Evolutionary conservation across 1,284 basidiomycete genomes (phyloP).

Genomic region (Ustilago bromivora): DNA sequence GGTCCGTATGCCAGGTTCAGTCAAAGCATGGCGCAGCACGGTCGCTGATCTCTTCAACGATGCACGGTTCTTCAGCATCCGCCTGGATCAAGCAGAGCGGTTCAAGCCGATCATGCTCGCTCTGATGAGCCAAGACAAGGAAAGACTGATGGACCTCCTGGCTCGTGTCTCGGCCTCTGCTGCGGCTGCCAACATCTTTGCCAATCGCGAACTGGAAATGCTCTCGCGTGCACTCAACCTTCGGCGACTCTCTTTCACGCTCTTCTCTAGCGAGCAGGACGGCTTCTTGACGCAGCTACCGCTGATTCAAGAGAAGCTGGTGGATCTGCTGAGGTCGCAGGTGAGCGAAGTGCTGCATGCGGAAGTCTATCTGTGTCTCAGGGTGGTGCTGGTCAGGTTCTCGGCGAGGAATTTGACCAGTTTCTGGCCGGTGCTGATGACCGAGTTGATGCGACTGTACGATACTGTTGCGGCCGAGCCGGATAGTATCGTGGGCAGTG

Average conservation of each 20-base stretch:
- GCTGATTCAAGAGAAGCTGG: constrained; percentile 93
- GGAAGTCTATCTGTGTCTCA: constrained; percentile 88
- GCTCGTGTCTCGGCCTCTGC: constrained; percentile 72
- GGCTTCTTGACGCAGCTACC: constrained; percentile 90
- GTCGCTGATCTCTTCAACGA: constrained; percentile 87
- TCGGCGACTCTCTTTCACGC: constrained; percentile 84
- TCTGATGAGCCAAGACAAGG: constrained; percentile 87
- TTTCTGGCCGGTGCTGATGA: constrained; percentile 96
- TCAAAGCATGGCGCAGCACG: constrained; percentile 86
- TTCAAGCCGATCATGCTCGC: constrained; percentile 86
- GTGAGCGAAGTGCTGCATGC: constrained; percentile 86
- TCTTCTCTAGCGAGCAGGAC: constrained; percentile 88
- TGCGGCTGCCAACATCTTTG: constrained; percentile 93
- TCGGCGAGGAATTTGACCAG: constrained; percentile 90
- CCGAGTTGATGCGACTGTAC: constrained; percentile 82
- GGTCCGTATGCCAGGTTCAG: constrained; percentile 80
- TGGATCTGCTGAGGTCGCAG: constrained; percentile 85
- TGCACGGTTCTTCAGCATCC: constrained; percentile 84
- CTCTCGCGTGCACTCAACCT: constrained; percentile 87
- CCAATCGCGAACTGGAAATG: constrained; percentile 94
- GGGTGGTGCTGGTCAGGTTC: constrained; percentile 90
- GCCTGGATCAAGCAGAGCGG: constrained; percentile 73
- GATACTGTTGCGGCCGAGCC: constrained; percentile 72
- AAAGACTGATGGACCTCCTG: constrained; percentile 84
- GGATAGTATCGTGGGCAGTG: constrained; percentile 75